Conservation (phyloP, 176 grass and related monocot species). For the Phyllostachys edulis region DNA sequence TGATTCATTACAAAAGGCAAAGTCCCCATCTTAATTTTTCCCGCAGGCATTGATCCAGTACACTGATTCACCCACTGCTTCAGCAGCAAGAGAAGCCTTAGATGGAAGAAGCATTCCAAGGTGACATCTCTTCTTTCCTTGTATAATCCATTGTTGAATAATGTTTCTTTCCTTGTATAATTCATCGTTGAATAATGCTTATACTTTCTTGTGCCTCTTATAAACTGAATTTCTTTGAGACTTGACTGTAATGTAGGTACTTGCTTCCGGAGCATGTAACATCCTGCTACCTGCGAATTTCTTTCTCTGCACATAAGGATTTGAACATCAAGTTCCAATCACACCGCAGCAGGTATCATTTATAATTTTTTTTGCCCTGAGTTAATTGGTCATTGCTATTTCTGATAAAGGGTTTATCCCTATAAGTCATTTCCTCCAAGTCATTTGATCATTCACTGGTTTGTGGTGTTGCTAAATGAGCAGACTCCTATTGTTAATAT, state of each 20-base stretch:
- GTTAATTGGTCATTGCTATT: conserved; percentile 9
- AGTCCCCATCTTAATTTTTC: conserved; percentile 26
- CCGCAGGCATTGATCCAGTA: conserved; percentile 89
- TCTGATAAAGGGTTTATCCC: neutral
- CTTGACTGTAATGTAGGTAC: conserved; percentile 49
- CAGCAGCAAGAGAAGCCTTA: conserved; percentile 84
- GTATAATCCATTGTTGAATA: neutral
- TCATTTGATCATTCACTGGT: conserved; percentile 19
- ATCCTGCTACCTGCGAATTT: conserved; percentile 79
- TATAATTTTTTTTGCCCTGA: neutral
- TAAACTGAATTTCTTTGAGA: conserved; percentile 37
- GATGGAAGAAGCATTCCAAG: conserved; percentile 98
- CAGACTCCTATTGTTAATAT: neutral
- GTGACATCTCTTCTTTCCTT: conserved; percentile 42
- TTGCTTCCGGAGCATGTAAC: conserved; percentile 84
- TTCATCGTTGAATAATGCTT: neutral
- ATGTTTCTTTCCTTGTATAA: conserved; percentile 27
- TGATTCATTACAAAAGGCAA: conserved; percentile 19
- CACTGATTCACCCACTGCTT: conserved; percentile 79
- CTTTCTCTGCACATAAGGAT: conserved; percentile 92
- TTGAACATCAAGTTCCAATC: conserved; percentile 98
- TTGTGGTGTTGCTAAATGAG: conserved; percentile 15
- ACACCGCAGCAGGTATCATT: conserved; percentile 79
- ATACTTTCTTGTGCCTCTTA: neutral
- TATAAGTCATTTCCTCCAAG: neutral